Evolutionary conservation across 1,139 yeast genomes (phyloP).

Genomic region (Hanseniaspora uvarum): DNA sequence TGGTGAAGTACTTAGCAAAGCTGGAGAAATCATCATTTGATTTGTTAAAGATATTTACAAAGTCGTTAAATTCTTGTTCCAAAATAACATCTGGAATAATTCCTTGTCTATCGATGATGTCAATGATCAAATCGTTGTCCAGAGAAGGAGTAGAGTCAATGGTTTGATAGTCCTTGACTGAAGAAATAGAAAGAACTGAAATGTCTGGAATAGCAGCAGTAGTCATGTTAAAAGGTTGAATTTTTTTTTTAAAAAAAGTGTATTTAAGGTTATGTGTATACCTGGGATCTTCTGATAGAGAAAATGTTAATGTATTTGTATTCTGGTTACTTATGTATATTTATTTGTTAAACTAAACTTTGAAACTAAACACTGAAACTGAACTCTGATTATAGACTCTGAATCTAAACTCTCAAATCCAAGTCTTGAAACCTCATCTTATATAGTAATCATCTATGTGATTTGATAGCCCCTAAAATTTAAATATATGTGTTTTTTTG

Average conservation of each 20-base stretch:
- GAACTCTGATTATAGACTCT: no score
- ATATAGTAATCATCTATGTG: no score
- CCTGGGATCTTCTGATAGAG: background rate
- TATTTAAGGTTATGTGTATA: background rate
- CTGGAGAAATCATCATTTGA: conserved; percentile 78
- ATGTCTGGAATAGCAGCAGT: conserved; percentile 29
- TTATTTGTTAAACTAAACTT: no score
- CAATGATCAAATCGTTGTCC: conserved; percentile 75
- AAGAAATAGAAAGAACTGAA: conserved; percentile 34
- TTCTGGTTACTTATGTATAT: background rate
- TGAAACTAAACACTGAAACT: no score
- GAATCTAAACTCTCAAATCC: no score
- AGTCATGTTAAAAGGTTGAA: no score
- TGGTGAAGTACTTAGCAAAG: conserved; percentile 55
- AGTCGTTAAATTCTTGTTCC: conserved; percentile 83
- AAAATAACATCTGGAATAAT: conserved; percentile 80
- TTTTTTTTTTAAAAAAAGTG: background rate
- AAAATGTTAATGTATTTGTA: no score
- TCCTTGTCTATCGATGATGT: conserved; percentile 69
- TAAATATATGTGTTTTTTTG: no score
- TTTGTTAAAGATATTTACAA: conserved; percentile 76
- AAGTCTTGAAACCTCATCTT: no score
- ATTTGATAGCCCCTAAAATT: no score
- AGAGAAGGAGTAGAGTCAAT: conserved; percentile 73
- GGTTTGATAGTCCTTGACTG: conserved; percentile 53